Conservation (phyloP, 192 early-diverging fungal genomes). For the Kappamyces sp. region DNA sequence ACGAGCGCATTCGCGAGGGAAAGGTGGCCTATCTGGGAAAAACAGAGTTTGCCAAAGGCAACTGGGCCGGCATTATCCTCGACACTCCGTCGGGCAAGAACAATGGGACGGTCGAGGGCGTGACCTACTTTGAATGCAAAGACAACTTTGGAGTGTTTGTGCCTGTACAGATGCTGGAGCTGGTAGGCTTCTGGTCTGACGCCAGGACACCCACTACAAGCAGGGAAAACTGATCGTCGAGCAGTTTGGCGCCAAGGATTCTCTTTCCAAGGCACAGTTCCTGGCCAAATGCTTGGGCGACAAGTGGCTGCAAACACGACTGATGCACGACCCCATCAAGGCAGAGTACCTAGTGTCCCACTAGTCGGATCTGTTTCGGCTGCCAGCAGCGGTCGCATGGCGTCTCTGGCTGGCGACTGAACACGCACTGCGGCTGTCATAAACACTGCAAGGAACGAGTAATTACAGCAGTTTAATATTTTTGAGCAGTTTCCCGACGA, state of each 20-base stretch:
- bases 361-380: too few species aligned
- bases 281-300: not conserved
- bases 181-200: not conserved
- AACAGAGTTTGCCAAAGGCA: constrained; percentile 8
- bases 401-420: too few species aligned
- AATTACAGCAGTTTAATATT: too few species aligned
- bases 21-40: not conserved
- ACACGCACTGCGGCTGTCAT: too few species aligned
- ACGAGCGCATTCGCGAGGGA: not conserved
- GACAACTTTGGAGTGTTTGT: constrained; percentile 7
- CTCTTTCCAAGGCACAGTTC: not conserved
- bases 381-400: too few species aligned
- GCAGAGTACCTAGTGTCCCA: not conserved
- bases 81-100: constrained; percentile 8
- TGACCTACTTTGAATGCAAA: constrained; percentile 3
- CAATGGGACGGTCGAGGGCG: constrained; percentile 11
- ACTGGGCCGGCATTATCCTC: constrained; percentile 10
- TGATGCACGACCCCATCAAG: constrained; percentile 10
- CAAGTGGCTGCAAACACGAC: constrained; percentile 10
- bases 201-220: constrained; percentile 5
- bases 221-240: not conserved
- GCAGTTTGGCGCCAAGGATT: not conserved
- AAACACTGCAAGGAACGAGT: too few species aligned
- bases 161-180: not conserved
- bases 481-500: too few species aligned